Conservation (phyloP, 2,329 filamentous ascomycete species). For the Ophiostoma quercus region DNA sequence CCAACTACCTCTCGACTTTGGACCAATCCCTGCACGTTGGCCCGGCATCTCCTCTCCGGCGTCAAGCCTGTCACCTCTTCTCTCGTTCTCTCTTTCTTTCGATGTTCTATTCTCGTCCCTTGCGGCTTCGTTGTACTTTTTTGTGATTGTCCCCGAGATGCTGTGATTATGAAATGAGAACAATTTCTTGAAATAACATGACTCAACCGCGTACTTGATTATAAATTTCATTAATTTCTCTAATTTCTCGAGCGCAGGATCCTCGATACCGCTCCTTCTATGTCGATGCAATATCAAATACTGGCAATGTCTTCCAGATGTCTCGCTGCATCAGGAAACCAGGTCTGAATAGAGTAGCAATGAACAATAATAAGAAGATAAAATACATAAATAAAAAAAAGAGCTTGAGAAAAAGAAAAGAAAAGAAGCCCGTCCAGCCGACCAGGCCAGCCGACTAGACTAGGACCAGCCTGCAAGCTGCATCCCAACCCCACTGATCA, state of each 20-base stretch:
- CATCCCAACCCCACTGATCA: conserved; percentile 12
- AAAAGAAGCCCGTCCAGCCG: not conserved
- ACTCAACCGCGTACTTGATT: not conserved
- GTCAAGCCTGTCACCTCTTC: not conserved
- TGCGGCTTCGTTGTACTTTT: not conserved
- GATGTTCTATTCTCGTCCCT: not conserved
- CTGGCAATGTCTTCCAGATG: not conserved
- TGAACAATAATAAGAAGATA: not conserved
- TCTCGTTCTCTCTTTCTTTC: not conserved
- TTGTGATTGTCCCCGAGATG: not conserved
- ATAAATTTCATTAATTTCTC: not conserved
- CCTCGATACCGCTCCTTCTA: not conserved
- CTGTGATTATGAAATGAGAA: not conserved
- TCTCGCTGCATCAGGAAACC: conserved; percentile 11
- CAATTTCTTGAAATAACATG: not conserved
- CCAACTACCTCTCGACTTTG: not conserved
- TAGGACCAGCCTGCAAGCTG: conserved; percentile 5
- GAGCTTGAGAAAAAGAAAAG: not conserved
- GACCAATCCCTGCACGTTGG: not conserved
- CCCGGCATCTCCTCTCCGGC: conserved; percentile 4
- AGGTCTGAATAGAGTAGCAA: not conserved
- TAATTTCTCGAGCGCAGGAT: not conserved
- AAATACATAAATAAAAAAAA: not conserved
- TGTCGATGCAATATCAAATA: not conserved
- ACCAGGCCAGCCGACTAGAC: not conserved